Conservation (phyloP, 2,329 filamentous ascomycete genomes). For the Penicillium sp. region DNA sequence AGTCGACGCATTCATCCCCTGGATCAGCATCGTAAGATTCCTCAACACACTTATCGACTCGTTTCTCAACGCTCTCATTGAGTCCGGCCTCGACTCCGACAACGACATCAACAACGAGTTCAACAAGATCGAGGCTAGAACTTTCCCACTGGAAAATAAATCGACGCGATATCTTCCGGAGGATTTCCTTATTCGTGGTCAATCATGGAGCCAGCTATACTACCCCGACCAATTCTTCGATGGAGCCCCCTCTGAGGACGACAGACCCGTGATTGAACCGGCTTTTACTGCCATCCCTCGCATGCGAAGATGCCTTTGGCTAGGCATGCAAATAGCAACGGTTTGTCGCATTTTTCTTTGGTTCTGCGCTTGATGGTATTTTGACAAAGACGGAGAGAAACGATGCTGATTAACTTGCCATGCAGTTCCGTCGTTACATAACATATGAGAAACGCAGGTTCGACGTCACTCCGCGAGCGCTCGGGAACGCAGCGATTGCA, state of each 20-base stretch:
- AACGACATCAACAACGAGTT: constrained; percentile 1
- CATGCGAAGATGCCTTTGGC: constrained; percentile 56
- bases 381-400: not conserved
- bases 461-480: constrained; percentile 37
- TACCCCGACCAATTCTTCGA: constrained; percentile 58
- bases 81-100: constrained; percentile 39
- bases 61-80: constrained; percentile 24
- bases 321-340: constrained; percentile 50
- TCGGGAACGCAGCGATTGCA: constrained; percentile 26
- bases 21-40: constrained; percentile 54
- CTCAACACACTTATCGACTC: constrained; percentile 55
- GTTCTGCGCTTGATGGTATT: not conserved
- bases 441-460: constrained; percentile 43
- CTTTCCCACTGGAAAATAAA: constrained; percentile 50
- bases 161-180: constrained; percentile 58
- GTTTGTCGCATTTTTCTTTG: constrained; percentile 36
- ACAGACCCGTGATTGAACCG: constrained; percentile 57
- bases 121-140: constrained; percentile 39
- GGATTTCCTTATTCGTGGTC: constrained; percentile 61
- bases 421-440: constrained; percentile 47
- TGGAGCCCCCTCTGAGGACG: constrained; percentile 55
- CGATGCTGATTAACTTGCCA: constrained; percentile 10
- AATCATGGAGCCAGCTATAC: constrained; percentile 55
- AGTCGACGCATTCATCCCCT: constrained; percentile 53
- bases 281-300: constrained; percentile 54